A percentile compares a stretch with the other conserved stretches of the same genome.
phyloP scores from a whole-genome alignment of 176 grass and related monocot species.

The Oryza glaberrima region DNA sequence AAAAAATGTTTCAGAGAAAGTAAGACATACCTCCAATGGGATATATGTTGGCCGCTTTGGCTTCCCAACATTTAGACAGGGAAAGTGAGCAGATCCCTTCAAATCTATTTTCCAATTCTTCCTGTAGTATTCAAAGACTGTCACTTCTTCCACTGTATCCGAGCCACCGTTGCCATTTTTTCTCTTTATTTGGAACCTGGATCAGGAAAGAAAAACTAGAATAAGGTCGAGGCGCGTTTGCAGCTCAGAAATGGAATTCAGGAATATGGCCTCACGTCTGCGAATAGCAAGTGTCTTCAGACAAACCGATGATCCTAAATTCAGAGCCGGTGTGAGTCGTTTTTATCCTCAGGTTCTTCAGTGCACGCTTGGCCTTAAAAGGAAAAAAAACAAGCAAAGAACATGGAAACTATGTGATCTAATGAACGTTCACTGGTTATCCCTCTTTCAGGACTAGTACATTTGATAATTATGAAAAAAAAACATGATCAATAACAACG shows the following conservation, averaged over 20 bases:
- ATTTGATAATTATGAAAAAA: neutral
- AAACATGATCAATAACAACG: neutral
- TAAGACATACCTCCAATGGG: conserved; percentile 14
- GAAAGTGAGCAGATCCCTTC: neutral
- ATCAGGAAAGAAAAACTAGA: neutral
- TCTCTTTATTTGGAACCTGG: conserved; percentile 9
- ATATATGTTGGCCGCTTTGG: conserved; percentile 17
- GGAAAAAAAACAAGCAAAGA: neutral
- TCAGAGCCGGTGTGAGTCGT: conserved; percentile 26
- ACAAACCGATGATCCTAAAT: conserved; percentile 14
- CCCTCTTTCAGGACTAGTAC: neutral
- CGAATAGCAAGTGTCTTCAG: conserved; percentile 17
- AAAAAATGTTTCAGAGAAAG: neutral
- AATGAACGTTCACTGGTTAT: neutral
- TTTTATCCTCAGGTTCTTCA: conserved; percentile 22
- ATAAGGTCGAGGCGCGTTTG: neutral
- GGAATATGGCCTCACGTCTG: conserved; percentile 15
- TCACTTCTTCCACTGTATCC: conserved; percentile 15
- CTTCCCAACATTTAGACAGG: conserved; percentile 31
- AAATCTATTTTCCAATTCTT: conserved; percentile 13
- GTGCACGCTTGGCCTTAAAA: conserved; percentile 6
- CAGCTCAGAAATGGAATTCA: neutral
- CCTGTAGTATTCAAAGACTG: conserved; percentile 37
- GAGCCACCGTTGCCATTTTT: neutral
- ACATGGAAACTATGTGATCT: neutral